Percentiles rank a stretch among this genome's conserved stretches.
Evolutionary conservation across 768 basidiomycete species (phyloP).

Genomic region (Leccinum subgranulosum): DNA sequence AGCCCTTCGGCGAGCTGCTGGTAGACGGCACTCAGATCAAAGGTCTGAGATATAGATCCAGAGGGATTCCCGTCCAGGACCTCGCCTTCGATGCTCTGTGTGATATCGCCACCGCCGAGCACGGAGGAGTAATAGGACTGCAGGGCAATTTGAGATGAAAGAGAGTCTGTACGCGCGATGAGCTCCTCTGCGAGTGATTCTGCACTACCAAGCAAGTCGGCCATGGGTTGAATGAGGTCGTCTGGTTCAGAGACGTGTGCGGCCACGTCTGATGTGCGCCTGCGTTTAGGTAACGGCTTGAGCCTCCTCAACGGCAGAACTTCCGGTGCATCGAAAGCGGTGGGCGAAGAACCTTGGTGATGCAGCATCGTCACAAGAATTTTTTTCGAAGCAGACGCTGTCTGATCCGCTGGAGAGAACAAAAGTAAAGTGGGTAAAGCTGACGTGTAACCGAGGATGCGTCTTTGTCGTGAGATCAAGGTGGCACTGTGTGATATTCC

Average conservation of each 20-base stretch:
- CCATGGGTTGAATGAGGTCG: conserved; percentile 30
- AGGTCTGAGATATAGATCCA: conserved; percentile 21
- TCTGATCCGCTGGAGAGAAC: conserved; percentile 13
- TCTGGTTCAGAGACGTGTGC: conserved; percentile 24
- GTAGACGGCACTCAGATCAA: conserved; percentile 29
- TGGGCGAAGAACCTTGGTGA: conserved; percentile 43
- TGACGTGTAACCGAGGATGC: conserved; percentile 26
- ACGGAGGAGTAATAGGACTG: conserved; percentile 65
- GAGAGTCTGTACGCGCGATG: conserved; percentile 52
- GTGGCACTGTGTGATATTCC: conserved; percentile 9
- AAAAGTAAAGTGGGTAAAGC: conserved; percentile 20
- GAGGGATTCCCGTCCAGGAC: conserved; percentile 14
- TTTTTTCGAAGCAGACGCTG: conserved; percentile 18
- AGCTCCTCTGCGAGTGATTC: conserved; percentile 56
- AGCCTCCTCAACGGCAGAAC: conserved; percentile 61
- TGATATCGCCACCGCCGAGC: conserved; percentile 38
- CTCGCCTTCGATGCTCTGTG: conserved; percentile 32
- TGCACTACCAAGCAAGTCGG: conserved; percentile 37
- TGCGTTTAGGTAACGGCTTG: conserved; percentile 77
- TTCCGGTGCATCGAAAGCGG: conserved; percentile 64
- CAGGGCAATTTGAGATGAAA: conserved; percentile 57
- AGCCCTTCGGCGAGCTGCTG: conserved; percentile 24
- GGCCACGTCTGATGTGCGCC: conserved; percentile 46
- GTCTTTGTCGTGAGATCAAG: conserved; percentile 17
- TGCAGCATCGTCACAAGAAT: conserved; percentile 42